Conservation (phyloP, 2,329 filamentous ascomycete genomes). For the Ceratocystis cacaofunesta region DNA sequence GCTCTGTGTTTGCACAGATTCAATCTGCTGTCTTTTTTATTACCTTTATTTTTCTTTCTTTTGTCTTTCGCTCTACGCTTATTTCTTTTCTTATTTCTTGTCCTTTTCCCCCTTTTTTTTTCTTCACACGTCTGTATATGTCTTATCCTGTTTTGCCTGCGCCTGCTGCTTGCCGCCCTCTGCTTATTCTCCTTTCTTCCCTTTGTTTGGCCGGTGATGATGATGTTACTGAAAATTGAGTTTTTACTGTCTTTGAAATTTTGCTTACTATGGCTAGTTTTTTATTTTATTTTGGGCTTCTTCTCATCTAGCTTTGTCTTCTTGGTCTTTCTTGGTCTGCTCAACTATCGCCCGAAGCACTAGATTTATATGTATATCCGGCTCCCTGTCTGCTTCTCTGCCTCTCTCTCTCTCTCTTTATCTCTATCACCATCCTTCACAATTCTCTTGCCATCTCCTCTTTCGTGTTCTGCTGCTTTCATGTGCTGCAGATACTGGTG, state of each 20-base stretch:
- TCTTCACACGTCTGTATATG: not conserved
- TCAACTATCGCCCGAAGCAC: too few relatives aligned
- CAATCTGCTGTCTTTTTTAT: not conserved
- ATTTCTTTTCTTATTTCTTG: not conserved
- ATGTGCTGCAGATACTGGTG: not conserved
- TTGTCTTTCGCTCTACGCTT: not conserved
- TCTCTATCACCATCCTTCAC: not conserved
- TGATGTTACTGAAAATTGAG: not conserved
- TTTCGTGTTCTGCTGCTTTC: not conserved
- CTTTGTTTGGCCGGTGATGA: constrained; percentile 2
- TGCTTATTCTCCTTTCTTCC: not conserved
- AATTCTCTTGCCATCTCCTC: not conserved
- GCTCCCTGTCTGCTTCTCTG: not conserved
- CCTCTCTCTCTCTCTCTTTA: not conserved
- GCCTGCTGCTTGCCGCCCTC: not conserved
- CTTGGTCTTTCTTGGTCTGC: not conserved
- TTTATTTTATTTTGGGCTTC: not conserved
- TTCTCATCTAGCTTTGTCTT: not conserved
- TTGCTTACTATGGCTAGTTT: not conserved
- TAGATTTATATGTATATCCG: not conserved
- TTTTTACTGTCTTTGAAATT: constrained; percentile 1
- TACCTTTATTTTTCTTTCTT: constrained; percentile 4
- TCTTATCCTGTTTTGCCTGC: not conserved
- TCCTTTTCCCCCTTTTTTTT: constrained; percentile 4
- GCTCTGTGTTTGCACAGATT: constrained; percentile 3